Conservation (phyloP, 2,329 filamentous ascomycete genomes). For the Coccinonectria pachysandricola region DNA sequence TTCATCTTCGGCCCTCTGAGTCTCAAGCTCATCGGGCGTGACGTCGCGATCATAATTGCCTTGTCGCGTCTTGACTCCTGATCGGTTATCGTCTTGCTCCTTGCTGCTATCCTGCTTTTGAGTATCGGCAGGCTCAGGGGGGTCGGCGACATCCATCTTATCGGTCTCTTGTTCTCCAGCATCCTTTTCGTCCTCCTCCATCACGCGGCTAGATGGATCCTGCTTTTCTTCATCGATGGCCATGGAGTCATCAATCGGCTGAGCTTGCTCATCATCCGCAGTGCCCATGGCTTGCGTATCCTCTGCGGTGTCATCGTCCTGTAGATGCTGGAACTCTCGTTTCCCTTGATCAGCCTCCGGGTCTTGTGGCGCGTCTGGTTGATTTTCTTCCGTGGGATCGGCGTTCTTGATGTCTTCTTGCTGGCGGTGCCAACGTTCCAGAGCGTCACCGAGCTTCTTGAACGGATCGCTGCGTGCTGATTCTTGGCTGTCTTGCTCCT, state of each 20-base stretch:
- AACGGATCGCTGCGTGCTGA: constrained; percentile 57
- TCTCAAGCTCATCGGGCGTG: constrained; percentile 31
- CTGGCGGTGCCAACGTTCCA: constrained; percentile 87
- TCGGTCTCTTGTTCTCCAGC: constrained; percentile 35
- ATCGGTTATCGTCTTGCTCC: constrained; percentile 43
- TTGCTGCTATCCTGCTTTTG: constrained; percentile 32
- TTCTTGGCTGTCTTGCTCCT: constrained; percentile 34
- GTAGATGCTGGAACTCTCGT: constrained; percentile 88
- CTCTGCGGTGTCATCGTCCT: constrained; percentile 69
- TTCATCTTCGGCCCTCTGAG: constrained; percentile 37
- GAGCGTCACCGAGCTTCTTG: constrained; percentile 85
- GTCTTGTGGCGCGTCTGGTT: constrained; percentile 34
- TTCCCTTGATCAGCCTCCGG: constrained; percentile 49
- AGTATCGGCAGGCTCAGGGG: constrained; percentile 28
- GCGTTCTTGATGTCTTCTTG: constrained; percentile 67
- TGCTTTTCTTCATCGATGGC: constrained; percentile 65
- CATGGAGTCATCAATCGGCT: constrained; percentile 79
- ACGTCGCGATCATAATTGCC: constrained; percentile 47
- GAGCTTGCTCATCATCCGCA: constrained; percentile 77
- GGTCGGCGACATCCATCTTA: constrained; percentile 31
- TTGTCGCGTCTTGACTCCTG: constrained; percentile 49
- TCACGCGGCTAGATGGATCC: constrained; percentile 33
- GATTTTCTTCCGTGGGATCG: constrained; percentile 29
- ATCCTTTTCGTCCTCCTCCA: constrained; percentile 45
- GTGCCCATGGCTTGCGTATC: constrained; percentile 88